Conservation (phyloP, 441 rosid species). For the Bruguiera hainesii region DNA sequence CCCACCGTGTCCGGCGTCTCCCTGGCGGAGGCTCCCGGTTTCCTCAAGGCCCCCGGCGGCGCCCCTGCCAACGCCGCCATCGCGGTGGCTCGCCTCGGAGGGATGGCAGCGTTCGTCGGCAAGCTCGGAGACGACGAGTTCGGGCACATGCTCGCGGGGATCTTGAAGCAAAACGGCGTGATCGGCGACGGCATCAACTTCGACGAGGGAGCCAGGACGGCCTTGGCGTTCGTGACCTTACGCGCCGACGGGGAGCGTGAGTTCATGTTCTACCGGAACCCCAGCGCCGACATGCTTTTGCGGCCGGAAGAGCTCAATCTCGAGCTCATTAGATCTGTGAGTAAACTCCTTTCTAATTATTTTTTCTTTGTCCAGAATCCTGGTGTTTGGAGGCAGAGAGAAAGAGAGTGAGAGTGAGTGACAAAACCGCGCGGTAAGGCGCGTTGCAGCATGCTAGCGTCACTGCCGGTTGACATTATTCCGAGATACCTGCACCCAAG, state of each 20-base stretch:
- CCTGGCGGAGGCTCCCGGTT: conserved; percentile 90
- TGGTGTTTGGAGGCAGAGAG: neutral
- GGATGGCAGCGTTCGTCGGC: conserved; percentile 74
- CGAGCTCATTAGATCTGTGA: conserved; percentile 82
- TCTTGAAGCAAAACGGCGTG: conserved; percentile 62
- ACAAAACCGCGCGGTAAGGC: conserved; percentile 3
- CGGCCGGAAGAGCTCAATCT: conserved; percentile 76
- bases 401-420: too few relatives aligned
- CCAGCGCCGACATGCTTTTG: conserved; percentile 92
- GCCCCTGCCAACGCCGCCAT: conserved; percentile 98
- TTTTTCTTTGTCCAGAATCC: neutral
- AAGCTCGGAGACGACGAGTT: conserved; percentile 94
- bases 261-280: conserved; percentile 80
- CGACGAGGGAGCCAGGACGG: conserved; percentile 68
- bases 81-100: conserved; percentile 76
- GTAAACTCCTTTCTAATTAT: conserved; percentile 21
- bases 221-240: conserved; percentile 74
- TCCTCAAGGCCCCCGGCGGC: conserved; percentile 94
- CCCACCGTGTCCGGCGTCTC: conserved; percentile 92
- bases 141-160: conserved; percentile 71
- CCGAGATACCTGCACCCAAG: neutral
- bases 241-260: conserved; percentile 90
- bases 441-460: neutral
- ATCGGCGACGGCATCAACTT: conserved; percentile 65
- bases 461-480: neutral